Base-by-base conservation (phyloP, 495 filamentous ascomycete species). In the Poronia punctata region DNA sequence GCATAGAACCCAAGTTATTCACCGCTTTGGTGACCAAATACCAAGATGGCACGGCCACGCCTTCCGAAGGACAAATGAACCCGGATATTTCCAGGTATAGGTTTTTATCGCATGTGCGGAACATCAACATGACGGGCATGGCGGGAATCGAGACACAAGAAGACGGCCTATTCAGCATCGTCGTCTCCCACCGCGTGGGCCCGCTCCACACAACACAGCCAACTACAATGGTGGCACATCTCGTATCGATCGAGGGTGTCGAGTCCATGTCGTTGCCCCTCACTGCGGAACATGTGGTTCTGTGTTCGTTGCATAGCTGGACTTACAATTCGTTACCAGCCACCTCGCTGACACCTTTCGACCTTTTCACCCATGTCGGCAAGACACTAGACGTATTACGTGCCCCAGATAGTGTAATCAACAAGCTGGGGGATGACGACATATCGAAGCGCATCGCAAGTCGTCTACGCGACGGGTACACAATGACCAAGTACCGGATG, bases 251-350 rank as follows among this genome's bases (percentile, higher is more conserved):
- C 11, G 64, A 67, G 8, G 48, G 48, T 0, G 38, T 66, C 4
- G 54, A 60, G 15, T 20, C 23, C 12, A 45, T 50, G 42, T 14
- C 34, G 10, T 42, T 33, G 19, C 38, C 43, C 18, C 14, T 4
- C 10, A 43, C 15, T 38, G 28, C n/a, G n/a, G n/a, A n/a, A 4
- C 49, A 41, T 9, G 58, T 76, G 10, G 65, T 45, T 0, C 32
- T 78, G 20, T 43, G 51, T 8, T 65, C 58, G 1, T 52, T 78
- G 7, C 52, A 67, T 41, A 55, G 48, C 11, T 78, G 74, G 74
- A 49, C 47, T 2, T 76, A 74, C 33, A 62, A 49, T 0, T 43
- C 46, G 8, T 23, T 66, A 1, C 74, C 71, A 2, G 50, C 65
- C 1, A 37, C 46, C 29, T 37, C 55, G 0, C 26, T 65, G 22